phyloP scores from a whole-genome alignment of 1,139 yeast species.

The Geotrichum bryndzae region DNA sequence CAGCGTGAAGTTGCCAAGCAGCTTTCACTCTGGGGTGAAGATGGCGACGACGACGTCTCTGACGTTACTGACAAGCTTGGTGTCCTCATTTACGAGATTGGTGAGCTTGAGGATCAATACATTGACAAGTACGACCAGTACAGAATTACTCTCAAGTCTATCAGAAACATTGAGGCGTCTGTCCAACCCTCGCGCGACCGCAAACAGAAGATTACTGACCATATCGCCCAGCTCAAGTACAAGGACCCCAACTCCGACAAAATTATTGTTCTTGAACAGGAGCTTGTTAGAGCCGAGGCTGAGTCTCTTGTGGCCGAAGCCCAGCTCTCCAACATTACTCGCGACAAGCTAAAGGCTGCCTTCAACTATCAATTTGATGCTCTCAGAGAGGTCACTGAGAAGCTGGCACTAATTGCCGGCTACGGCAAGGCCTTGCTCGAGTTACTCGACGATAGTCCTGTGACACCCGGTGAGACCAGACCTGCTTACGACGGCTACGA shows the following conservation, averaged over 20 bases:
- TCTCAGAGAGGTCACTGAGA: slow-evolving; percentile 91
- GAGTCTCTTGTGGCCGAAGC: slow-evolving; percentile 98
- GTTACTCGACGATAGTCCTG: slow-evolving; percentile 91
- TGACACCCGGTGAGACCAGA: slow-evolving; percentile 98
- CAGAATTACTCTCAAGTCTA: slow-evolving; percentile 89
- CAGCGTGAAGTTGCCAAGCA: slow-evolving; percentile 96
- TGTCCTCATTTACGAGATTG: slow-evolving; percentile 89
- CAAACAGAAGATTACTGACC: slow-evolving; percentile 94
- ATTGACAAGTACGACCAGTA: slow-evolving; percentile 97
- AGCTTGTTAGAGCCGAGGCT: slow-evolving; percentile 97
- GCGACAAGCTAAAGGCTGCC: slow-evolving; percentile 96
- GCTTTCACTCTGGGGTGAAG: slow-evolving; percentile 96
- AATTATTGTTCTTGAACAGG: slow-evolving; percentile 92
- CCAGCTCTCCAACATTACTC: slow-evolving; percentile 92
- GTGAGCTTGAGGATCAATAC: slow-evolving; percentile 96
- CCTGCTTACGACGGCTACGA: slow-evolving; percentile 98
- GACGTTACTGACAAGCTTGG: slow-evolving; percentile 97
- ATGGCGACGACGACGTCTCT: slow-evolving; percentile 91
- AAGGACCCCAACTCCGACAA: slow-evolving; percentile 97
- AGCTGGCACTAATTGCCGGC: slow-evolving; percentile 93
- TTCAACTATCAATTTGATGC: slow-evolving; percentile 96
- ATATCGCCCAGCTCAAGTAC: slow-evolving; percentile 94
- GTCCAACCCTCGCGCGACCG: slow-evolving; percentile 98
- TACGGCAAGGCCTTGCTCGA: slow-evolving; percentile 96
- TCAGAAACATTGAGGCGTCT: slow-evolving; percentile 93